phyloP scores from a whole-genome alignment of 1,139 yeast genomes.

The Diutina pseudorugosa region DNA sequence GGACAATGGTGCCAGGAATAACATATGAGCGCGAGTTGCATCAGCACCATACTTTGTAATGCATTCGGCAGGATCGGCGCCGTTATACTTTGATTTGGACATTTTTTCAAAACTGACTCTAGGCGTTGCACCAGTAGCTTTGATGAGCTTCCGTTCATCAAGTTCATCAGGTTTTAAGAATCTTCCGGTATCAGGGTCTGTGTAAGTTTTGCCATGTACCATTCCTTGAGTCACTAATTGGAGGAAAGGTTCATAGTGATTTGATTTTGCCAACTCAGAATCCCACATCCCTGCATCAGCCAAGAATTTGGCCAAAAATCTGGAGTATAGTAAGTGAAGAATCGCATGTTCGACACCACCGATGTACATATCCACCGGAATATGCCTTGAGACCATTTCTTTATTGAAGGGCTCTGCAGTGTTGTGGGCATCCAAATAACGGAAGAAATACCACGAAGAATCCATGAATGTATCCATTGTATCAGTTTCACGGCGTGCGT shows the following conservation, averaged over 20 bases:
- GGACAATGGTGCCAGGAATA: constrained; percentile 85
- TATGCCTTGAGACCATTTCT: constrained; percentile 35
- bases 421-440: constrained; percentile 71
- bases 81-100: constrained; percentile 93
- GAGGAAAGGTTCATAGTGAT: constrained; percentile 67
- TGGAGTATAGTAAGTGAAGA: constrained; percentile 70
- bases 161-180: constrained; percentile 72
- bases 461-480: constrained; percentile 99
- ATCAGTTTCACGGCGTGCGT: constrained; percentile 84
- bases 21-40: constrained; percentile 83
- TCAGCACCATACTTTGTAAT: constrained; percentile 83
- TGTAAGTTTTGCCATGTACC: constrained; percentile 88
- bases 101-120: constrained; percentile 66
- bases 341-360: constrained; percentile 98
- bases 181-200: constrained; percentile 59
- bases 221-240: constrained; percentile 87
- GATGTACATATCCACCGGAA: constrained; percentile 84
- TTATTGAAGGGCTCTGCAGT: constrained; percentile 35
- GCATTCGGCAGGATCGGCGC: constrained; percentile 79
- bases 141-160: constrained; percentile 36
- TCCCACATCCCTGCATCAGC: constrained; percentile 43
- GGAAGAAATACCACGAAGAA: constrained; percentile 90
- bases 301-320: constrained; percentile 76
- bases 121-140: constrained; percentile 40
- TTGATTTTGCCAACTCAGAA: constrained; percentile 14